Conservation (phyloP, 2,329 filamentous ascomycete species). For the Talaromyces rugulosus region DNA sequence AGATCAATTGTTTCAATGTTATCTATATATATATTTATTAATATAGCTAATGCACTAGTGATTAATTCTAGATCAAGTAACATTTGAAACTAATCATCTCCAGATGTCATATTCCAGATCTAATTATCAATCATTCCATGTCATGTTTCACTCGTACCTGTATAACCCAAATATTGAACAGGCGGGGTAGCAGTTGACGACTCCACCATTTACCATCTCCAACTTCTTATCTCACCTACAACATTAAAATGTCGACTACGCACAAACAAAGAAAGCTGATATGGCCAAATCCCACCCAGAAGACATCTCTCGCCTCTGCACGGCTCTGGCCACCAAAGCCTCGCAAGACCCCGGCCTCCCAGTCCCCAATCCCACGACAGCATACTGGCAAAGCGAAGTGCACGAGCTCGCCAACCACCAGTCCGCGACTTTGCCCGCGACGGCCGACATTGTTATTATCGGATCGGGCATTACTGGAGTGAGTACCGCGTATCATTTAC, state of each 20-base stretch:
- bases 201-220: neutral
- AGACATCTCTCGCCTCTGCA: constrained; percentile 15
- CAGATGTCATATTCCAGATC: too few species aligned
- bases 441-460: constrained; percentile 28
- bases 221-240: too few species aligned
- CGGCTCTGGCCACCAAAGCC: constrained; percentile 8
- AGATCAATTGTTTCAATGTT: too few species aligned
- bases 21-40: too few species aligned
- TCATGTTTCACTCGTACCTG: neutral
- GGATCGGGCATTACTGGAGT: constrained; percentile 35
- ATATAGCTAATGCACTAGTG: too few species aligned
- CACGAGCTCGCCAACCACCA: constrained; percentile 27
- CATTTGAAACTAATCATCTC: too few species aligned
- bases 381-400: constrained; percentile 34
- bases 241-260: neutral
- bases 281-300: constrained; percentile 3
- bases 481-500: constrained; percentile 27
- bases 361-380: constrained; percentile 29
- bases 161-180: neutral
- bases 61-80: too few species aligned
- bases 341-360: constrained; percentile 32
- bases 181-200: neutral
- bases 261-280: neutral
- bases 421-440: constrained; percentile 23
- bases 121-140: too few species aligned